These are phyloP conservation scores for Mortierella sp. DNA, from an alignment of 371 early-diverging fungal genomes.

Conservation along the genomic window DNA sequence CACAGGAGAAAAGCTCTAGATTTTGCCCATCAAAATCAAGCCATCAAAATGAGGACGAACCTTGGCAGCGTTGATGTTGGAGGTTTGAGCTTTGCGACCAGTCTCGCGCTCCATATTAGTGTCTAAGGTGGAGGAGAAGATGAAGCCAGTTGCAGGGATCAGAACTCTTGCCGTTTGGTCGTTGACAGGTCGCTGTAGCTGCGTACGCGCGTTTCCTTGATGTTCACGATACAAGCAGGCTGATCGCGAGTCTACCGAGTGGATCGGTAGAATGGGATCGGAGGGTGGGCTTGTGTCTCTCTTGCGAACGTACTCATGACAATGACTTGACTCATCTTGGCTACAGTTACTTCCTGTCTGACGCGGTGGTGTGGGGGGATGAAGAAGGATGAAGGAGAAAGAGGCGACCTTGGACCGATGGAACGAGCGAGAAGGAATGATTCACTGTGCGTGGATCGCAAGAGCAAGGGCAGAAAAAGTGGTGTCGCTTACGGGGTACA, in stretches of 20 bases:
- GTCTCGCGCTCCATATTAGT: conserved; percentile 95
- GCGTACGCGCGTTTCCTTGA: conserved; percentile 11
- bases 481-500: conserved; percentile 26
- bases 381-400: conserved; percentile 6
- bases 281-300: not conserved
- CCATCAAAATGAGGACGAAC: conserved; percentile 52
- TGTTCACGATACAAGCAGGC: not conserved
- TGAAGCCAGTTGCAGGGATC: not conserved
- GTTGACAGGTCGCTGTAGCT: not conserved
- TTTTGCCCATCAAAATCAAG: too few species aligned
- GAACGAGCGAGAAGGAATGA: conserved; percentile 4
- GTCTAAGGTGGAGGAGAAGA: conserved; percentile 59
- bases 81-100: conserved; percentile 96
- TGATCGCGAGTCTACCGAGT: conserved; percentile 3
- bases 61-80: conserved; percentile 98
- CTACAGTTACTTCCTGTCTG: conserved; percentile 5
- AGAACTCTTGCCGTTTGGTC: not conserved
- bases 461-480: not conserved
- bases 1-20: not conserved
- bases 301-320: conserved; percentile 71
- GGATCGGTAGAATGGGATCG: too few species aligned
- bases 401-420: not conserved
- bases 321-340: conserved; percentile 75
- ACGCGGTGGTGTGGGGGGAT: conserved; percentile 7
- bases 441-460: not conserved